Evolutionary conservation across 164 flowering plant species (phyloP).

Genomic region (Piper betle): DNA sequence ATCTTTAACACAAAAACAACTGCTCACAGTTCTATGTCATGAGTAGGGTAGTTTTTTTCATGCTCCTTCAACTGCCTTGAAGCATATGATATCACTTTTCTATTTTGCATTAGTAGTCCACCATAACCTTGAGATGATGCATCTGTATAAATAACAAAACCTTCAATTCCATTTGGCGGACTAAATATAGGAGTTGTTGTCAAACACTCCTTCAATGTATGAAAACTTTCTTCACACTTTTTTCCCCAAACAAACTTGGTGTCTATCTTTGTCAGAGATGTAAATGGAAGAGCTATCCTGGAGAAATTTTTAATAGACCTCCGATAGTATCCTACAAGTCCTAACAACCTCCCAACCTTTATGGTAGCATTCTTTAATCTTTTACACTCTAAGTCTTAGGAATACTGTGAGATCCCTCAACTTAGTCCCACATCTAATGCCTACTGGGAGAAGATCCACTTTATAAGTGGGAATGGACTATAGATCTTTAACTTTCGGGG

Average conservation of each 20-base stretch:
- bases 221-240: neutral
- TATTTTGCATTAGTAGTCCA: neutral
- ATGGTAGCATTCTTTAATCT: too few relatives aligned
- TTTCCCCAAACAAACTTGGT: neutral
- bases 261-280: neutral
- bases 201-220: neutral
- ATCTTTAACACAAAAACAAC: slow-evolving; percentile 1
- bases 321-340: too few relatives aligned
- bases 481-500: too few relatives aligned
- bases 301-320: neutral
- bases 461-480: too few relatives aligned
- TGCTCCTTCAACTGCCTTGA: neutral
- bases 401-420: too few relatives aligned
- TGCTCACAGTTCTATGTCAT: neutral
- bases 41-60: neutral
- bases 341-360: too few relatives aligned
- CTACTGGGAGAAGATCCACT: too few relatives aligned
- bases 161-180: neutral
- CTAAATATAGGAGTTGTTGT: neutral
- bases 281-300: neutral
- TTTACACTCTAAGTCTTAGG: too few relatives aligned
- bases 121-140: neutral
- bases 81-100: neutral
- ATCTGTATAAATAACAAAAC: neutral
- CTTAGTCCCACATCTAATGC: too few relatives aligned